These are phyloP conservation scores for Dipteronia dyeriana DNA, from an alignment of 345 rosid genomes.

Conservation along the genomic window DNA sequence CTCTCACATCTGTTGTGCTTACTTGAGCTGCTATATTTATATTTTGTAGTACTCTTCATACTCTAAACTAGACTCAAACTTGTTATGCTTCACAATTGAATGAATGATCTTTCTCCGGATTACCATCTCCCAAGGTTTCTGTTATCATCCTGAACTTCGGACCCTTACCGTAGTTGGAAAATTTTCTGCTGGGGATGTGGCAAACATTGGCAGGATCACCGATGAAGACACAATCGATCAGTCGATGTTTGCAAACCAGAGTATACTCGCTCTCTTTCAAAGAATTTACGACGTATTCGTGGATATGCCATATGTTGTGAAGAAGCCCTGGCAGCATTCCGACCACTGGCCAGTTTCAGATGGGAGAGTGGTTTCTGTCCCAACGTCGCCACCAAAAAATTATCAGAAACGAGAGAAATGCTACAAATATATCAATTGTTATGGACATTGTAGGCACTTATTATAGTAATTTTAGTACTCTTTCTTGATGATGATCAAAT, in stretches of 20 bases:
- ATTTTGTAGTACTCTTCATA: too few relatives aligned
- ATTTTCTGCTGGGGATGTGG: constrained; percentile 22
- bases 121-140: constrained; percentile 26
- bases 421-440: background rate
- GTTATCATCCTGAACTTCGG: constrained; percentile 16
- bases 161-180: constrained; percentile 25
- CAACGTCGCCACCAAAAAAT: constrained; percentile 5
- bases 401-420: background rate
- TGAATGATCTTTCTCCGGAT: constrained; percentile 20
- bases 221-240: constrained; percentile 14
- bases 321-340: constrained; percentile 26
- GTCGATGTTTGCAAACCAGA: constrained; percentile 16
- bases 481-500: background rate
- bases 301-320: background rate
- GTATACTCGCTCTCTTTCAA: constrained; percentile 15
- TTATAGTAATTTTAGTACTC: too few relatives aligned
- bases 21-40: too few relatives aligned
- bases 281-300: background rate
- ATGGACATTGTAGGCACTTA: background rate
- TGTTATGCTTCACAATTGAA: constrained; percentile 6
- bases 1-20: too few relatives aligned
- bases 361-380: too few relatives aligned
- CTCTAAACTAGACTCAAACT: background rate
- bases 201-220: constrained; percentile 20
- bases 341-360: constrained; percentile 23